Evolutionary conservation across 129 eudicot genomes (phyloP), one percentile per base, ranked within the genome.

Genomic region (Flaveria brownii): DNA sequence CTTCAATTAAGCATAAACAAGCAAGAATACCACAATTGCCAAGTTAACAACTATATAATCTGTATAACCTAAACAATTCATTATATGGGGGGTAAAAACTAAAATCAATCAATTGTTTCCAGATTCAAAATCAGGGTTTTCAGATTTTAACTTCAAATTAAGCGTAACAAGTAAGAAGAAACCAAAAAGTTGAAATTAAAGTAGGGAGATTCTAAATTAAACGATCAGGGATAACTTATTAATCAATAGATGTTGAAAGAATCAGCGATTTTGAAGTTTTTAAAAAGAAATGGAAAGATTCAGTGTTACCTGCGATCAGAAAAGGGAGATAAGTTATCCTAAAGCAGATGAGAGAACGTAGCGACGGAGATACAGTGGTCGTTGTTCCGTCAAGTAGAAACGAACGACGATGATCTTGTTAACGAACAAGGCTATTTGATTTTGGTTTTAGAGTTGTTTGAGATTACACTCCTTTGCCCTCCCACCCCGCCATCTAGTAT

Each of bases 61-160:
- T 3, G 36, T 30, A 30, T 30, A 0, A 30, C 36, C 36, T 30
- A 30, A 30, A 30, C 36, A 30, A 30, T 3, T 30, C 5, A 30
- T 4, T 5, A 30, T 30, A 3, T 3, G 0, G 36, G 36, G 36
- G 36, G 5, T 2, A 30, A 30, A 30, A 30, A 30, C 36, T 30
- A 30, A 30, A 30, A 0, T 3, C 36, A 30, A 30, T 4, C 36
- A 30, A 30, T 0, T 30, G 36, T 30, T 30, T 30, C 36, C 10
- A 61, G 18, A 18, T 57, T 69, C 70, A 26, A 57, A 78, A 15
- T 45, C 70, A 69, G 82, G 76, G 76, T 59, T 78, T 78, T 70
- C 52, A 69, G 47, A 41, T 57, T 22, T 25, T 30, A 17, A 26
- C 36, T 77, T 77, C 50, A 69, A 56, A 77, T 77, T 45, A 22